These are phyloP conservation scores for Lipomyces spencermartinsiae DNA, from an alignment of 805 yeast species.

Conservation along the genomic window DNA sequence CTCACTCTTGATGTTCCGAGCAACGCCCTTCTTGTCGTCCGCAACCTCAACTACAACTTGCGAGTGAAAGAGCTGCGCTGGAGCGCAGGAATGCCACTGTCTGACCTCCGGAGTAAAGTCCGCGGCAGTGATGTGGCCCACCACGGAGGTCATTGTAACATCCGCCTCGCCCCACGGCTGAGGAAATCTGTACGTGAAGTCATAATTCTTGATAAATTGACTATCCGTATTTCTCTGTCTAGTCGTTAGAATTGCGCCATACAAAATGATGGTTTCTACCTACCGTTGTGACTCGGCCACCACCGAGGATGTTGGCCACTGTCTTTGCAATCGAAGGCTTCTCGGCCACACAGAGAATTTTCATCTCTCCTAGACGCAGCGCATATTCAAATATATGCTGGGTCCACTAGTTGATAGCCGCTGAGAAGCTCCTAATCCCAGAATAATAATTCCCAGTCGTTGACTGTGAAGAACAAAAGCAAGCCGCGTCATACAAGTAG, in stretches of 20 bases:
- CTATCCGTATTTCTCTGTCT: conserved; percentile 53
- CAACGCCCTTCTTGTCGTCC: conserved; percentile 55
- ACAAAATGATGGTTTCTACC: conserved; percentile 8
- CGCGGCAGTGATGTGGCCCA: conserved; percentile 77
- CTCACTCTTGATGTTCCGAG: conserved; percentile 70
- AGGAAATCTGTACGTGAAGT: conserved; percentile 71
- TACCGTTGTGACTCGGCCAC: conserved; percentile 59
- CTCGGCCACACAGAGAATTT: conserved; percentile 92
- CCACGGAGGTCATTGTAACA: conserved; percentile 89
- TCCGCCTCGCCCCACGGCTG: conserved; percentile 64
- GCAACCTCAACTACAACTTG: conserved; percentile 42
- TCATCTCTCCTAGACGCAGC: conserved; percentile 54
- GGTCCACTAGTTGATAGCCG: background rate
- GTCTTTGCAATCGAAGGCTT: conserved; percentile 93
- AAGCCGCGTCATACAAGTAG: background rate
- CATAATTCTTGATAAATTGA: conserved; percentile 79
- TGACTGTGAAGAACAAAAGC: background rate
- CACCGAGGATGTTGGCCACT: conserved; percentile 75
- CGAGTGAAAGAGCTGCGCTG: conserved; percentile 56
- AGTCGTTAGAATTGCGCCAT: background rate
- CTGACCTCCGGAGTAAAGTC: conserved; percentile 68
- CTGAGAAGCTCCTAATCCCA: background rate
- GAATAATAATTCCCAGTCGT: background rate
- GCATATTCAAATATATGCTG: background rate
- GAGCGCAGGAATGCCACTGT: conserved; percentile 60